These are phyloP conservation scores for Backusella mclennaniae DNA, from an alignment of 192 early-diverging fungal species.

Conservation along the genomic window DNA sequence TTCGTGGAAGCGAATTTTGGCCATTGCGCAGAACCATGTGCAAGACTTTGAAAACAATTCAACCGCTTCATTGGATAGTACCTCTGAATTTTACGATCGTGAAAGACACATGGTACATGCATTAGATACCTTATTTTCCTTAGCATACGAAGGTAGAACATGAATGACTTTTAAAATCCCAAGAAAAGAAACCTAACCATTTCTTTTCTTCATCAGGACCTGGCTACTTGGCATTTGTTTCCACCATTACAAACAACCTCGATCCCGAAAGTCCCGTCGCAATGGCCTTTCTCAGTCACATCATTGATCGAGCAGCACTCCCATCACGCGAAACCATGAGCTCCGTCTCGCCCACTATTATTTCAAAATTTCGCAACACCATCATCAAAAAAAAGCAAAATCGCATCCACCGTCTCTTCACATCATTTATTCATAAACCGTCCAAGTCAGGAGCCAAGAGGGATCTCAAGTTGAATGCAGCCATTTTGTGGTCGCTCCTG, in stretches of 20 bases:
- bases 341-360: conserved; percentile 40
- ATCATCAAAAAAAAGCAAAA: conserved; percentile 16
- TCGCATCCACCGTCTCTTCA: conserved; percentile 5
- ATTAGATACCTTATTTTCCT: conserved; percentile 17
- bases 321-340: conserved; percentile 50
- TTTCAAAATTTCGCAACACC: conserved; percentile 29
- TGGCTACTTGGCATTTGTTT: conserved; percentile 28
- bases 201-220: not conserved
- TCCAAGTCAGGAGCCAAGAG: not conserved
- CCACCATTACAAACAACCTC: conserved; percentile 23
- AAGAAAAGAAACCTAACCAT: not conserved
- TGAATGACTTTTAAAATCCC: no score
- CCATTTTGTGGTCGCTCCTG: conserved; percentile 52
- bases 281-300: conserved; percentile 56
- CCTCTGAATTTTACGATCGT: conserved; percentile 6
- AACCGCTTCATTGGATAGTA: not conserved
- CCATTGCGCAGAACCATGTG: conserved; percentile 17
- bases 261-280: conserved; percentile 37
- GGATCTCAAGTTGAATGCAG: conserved; percentile 39
- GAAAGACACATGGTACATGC: conserved; percentile 21
- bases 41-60: conserved; percentile 6
- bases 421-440: not conserved
- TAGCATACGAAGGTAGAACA: conserved; percentile 12
- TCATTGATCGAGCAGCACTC: conserved; percentile 57
- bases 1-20: conserved; percentile 12